Conservation (phyloP, 2,329 filamentous ascomycete genomes). For the Nemania bipapillata region DNA sequence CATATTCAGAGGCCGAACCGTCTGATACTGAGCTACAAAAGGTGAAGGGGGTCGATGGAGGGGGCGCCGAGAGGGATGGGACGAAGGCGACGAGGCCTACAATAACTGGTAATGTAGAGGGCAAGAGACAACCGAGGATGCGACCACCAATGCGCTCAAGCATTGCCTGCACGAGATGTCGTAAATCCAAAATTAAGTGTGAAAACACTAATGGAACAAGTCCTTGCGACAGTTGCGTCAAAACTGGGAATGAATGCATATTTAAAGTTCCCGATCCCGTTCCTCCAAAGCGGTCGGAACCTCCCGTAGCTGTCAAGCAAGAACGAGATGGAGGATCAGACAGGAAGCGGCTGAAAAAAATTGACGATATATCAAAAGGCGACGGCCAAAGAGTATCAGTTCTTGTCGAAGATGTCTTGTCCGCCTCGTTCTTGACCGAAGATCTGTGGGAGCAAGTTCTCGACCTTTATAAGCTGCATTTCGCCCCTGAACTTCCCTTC, state of each 20-base stretch:
- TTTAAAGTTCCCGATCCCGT: conserved; percentile 68
- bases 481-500: conserved; percentile 77
- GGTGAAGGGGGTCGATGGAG: conserved; percentile 41
- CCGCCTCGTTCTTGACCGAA: conserved; percentile 69
- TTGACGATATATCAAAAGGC: conserved; percentile 57
- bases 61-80: conserved; percentile 43
- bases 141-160: conserved; percentile 75
- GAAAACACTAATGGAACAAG: conserved; percentile 78
- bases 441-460: conserved; percentile 76
- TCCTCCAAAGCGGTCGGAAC: conserved; percentile 58
- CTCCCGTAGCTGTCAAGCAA: conserved; percentile 52
- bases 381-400: conserved; percentile 53
- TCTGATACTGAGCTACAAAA: conserved; percentile 45
- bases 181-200: conserved; percentile 87
- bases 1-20: conserved; percentile 45
- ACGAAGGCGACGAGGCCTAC: conserved; percentile 51
- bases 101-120: conserved; percentile 51
- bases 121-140: conserved; percentile 59
- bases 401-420: conserved; percentile 68
- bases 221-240: conserved; percentile 79
- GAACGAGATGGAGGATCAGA: conserved; percentile 60
- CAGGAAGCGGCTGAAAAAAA: conserved; percentile 61
- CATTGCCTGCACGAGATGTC: conserved; percentile 80
- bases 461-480: conserved; percentile 76
- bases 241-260: conserved; percentile 73